A percentile compares a stretch with the other conserved stretches of the same genome.
These are phyloP conservation scores for Poteriospumella lacustris DNA, from an alignment of 108 stramenopile genomes.

Conservation along the genomic window DNA sequence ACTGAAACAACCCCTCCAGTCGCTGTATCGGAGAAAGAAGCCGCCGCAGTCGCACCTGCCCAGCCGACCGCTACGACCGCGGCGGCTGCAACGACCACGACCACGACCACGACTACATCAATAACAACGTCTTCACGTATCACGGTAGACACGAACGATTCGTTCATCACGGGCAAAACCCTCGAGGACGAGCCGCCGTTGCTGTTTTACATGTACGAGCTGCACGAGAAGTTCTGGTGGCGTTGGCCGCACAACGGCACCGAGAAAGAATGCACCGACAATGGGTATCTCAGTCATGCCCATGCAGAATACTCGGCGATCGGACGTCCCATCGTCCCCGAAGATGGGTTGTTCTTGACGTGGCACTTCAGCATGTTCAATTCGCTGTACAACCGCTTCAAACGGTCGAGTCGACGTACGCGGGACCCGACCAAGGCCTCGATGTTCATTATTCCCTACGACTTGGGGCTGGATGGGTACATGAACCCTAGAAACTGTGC, in stretches of 20 bases:
- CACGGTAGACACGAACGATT: too few relatives aligned
- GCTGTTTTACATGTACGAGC: constrained; percentile 21
- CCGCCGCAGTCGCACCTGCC: too few relatives aligned
- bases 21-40: too few relatives aligned
- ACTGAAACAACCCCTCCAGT: too few relatives aligned
- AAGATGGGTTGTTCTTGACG: constrained; percentile 16
- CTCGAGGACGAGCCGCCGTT: too few relatives aligned
- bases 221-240: constrained; percentile 28
- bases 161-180: too few relatives aligned
- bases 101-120: too few relatives aligned
- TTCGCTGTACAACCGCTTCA: constrained; percentile 20
- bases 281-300: constrained; percentile 23
- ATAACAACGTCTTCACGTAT: too few relatives aligned
- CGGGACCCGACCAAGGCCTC: not conserved
- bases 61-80: too few relatives aligned
- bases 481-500: not conserved
- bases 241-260: constrained; percentile 7
- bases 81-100: too few relatives aligned
- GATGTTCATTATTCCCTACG: constrained; percentile 27
- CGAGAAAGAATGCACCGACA: not conserved
- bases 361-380: constrained; percentile 31
- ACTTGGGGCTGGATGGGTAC: constrained; percentile 25
- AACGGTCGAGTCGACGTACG: constrained; percentile 11
- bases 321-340: not conserved
- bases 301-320: constrained; percentile 25